Evolutionary conservation across 306 rosid species (phyloP).

Genomic region (Cucurbita pepo): DNA sequence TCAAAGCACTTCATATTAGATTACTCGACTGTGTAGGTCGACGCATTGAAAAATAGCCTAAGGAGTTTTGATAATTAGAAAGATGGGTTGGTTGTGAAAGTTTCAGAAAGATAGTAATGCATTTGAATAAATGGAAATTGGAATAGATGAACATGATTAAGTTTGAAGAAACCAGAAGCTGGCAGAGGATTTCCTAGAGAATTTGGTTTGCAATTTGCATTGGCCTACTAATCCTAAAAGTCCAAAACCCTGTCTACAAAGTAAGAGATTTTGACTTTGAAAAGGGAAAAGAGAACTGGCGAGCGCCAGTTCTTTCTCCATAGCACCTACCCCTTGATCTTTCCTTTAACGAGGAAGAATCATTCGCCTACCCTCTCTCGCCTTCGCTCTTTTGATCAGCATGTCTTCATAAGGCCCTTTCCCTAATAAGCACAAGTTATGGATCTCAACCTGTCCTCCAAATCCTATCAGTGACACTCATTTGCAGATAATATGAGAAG

Average conservation of each 20-base stretch:
- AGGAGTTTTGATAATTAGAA: background rate
- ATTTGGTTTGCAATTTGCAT: background rate
- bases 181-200: background rate
- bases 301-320: background rate
- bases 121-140: background rate
- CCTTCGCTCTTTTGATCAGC: background rate
- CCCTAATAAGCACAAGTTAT: background rate
- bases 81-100: background rate
- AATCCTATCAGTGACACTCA: background rate
- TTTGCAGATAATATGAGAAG: background rate
- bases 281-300: background rate
- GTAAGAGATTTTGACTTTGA: conserved; percentile 2
- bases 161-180: background rate
- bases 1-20: conserved; percentile 45
- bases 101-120: background rate
- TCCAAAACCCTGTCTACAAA: background rate
- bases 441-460: background rate
- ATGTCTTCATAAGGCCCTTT: background rate
- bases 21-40: conserved; percentile 40
- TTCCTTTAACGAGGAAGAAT: background rate
- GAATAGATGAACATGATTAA: background rate
- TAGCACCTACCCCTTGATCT: background rate
- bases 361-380: background rate
- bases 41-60: conserved; percentile 12
- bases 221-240: conserved; percentile 1